Conservation (phyloP, 352 stramenopile species). For the Discostella stelligera region DNA sequence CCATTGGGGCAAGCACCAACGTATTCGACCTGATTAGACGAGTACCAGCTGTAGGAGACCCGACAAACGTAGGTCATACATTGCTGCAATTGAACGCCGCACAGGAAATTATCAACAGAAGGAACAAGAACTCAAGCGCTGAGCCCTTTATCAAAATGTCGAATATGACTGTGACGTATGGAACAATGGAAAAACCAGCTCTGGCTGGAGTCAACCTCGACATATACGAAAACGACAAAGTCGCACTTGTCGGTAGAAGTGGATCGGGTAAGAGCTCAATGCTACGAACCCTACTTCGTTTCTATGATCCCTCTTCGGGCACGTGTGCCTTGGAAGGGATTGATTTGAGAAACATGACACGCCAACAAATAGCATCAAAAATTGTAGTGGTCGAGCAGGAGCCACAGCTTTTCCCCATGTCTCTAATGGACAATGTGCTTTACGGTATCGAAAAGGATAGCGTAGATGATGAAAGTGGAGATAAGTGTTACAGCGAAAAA, state of each 20-base stretch:
- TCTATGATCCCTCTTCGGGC: conserved; percentile 76
- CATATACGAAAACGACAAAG: conserved; percentile 67
- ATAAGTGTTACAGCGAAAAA: conserved; percentile 62
- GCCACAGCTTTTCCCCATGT: conserved; percentile 78
- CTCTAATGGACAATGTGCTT: conserved; percentile 78
- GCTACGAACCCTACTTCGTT: conserved; percentile 69
- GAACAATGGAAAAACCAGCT: conserved; percentile 69
- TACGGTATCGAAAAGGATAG: conserved; percentile 77
- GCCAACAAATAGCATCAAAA: conserved; percentile 64
- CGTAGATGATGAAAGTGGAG: conserved; percentile 63
- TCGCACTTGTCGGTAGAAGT: conserved; percentile 74
- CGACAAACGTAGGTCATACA: conserved; percentile 40
- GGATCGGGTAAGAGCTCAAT: conserved; percentile 75
- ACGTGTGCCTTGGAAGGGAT: conserved; percentile 59
- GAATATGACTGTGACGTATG: conserved; percentile 71
- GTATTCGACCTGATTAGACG: conserved; percentile 79
- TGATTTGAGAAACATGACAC: conserved; percentile 62
- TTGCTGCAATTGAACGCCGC: conserved; percentile 38
- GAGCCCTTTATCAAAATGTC: conserved; percentile 64
- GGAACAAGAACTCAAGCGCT: conserved; percentile 16
- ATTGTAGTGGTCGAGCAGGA: conserved; percentile 79
- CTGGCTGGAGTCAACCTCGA: conserved; percentile 60
- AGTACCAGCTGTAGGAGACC: conserved; percentile 67
- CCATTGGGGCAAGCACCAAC: conserved; percentile 73
- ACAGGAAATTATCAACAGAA: conserved; percentile 33